Evolutionary conservation across 2,329 filamentous ascomycete genomes (phyloP), one percentile per base, ranked within the genome.

Genomic region (Huntiella bhutanensis): DNA sequence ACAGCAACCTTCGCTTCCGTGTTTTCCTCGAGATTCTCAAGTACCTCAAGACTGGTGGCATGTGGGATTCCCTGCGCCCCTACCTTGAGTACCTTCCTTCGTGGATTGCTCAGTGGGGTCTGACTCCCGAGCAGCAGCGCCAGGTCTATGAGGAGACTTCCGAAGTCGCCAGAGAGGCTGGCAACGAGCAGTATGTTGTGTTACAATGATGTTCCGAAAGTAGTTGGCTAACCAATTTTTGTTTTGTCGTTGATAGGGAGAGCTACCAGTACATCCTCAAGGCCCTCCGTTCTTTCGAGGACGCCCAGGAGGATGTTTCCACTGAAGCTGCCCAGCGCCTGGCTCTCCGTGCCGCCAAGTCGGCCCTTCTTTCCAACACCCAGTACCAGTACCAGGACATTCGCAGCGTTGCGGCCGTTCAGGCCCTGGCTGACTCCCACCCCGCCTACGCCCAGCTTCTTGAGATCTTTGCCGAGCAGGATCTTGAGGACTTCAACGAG

Each of bases 401-500:
- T 43, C 80, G 85, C 54, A 81, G 76, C 52, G 79, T 92, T 55
- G 72, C 82, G 58, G 80, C 80, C 53, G 76, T 98, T 52, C 86
- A 95, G 65, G 82, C 83, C 12, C 78, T 98, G 43, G 77, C 78
- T 59, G 80, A 88, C 58, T 83, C 82, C 44, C 82, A 95, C 59
- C 75, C 82, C 51, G 71, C 82, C 53, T 84, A 88, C 65, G 87
- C 83, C 56, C 85, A 96, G 64, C 75, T 98, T 34, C 81, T 98
- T 48, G 87, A 95, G 58, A 84, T 96, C 58, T 95, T 96, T 65
- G 82, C 84, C 55, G 82, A 91, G 58, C 87, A 96, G 63, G 82
- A 87, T 55, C 77, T 95, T 46, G 87, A 96, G 60, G 85, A 94
- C 64, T 94, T 91, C 68, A 82, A 85, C 62, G 87, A 94, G 64